Evolutionary conservation across 805 yeast species (phyloP).

Genomic region (Sungouiozyma intestinalis): DNA sequence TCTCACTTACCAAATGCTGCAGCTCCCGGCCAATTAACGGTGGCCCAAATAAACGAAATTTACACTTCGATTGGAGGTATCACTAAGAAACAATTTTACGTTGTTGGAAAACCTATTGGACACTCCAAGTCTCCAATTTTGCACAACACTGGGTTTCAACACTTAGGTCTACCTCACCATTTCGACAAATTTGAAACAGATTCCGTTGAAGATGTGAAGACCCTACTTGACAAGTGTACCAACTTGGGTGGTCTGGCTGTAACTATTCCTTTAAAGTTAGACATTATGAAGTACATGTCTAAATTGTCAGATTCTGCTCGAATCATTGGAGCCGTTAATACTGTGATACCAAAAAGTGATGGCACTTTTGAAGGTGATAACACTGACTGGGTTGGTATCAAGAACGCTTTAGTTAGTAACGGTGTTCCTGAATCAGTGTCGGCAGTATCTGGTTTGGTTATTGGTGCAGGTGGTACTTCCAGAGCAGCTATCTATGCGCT

Average conservation of each 20-base stretch:
- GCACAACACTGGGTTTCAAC: slow-evolving; percentile 69
- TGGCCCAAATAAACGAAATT: slow-evolving; percentile 52
- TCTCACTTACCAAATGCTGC: slow-evolving; percentile 54
- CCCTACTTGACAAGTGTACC: slow-evolving; percentile 35
- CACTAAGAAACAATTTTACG: slow-evolving; percentile 46
- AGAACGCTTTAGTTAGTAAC: slow-evolving; percentile 48
- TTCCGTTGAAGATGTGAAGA: slow-evolving; percentile 45
- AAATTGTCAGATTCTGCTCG: slow-evolving; percentile 68
- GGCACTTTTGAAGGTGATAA: slow-evolving; percentile 67
- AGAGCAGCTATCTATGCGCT: slow-evolving; percentile 90
- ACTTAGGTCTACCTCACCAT: slow-evolving; percentile 66
- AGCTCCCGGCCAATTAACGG: slow-evolving; percentile 70
- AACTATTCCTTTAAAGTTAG: slow-evolving; percentile 86
- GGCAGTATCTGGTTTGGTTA: slow-evolving; percentile 53
- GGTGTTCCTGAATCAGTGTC: slow-evolving; percentile 44
- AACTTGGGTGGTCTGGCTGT: slow-evolving; percentile 89
- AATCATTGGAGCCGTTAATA: slow-evolving; percentile 89
- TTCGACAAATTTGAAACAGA: slow-evolving; percentile 62
- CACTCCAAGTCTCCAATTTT: slow-evolving; percentile 86
- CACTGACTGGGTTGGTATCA: slow-evolving; percentile 92
- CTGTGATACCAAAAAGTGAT: slow-evolving; percentile 47
- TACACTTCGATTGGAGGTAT: slow-evolving; percentile 55
- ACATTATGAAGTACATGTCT: slow-evolving; percentile 55
- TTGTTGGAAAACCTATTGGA: slow-evolving; percentile 71
- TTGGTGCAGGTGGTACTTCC: slow-evolving; percentile 98